phyloP scores from a whole-genome alignment of 2,329 filamentous ascomycete genomes.

The Malbranchea zuffiana region DNA sequence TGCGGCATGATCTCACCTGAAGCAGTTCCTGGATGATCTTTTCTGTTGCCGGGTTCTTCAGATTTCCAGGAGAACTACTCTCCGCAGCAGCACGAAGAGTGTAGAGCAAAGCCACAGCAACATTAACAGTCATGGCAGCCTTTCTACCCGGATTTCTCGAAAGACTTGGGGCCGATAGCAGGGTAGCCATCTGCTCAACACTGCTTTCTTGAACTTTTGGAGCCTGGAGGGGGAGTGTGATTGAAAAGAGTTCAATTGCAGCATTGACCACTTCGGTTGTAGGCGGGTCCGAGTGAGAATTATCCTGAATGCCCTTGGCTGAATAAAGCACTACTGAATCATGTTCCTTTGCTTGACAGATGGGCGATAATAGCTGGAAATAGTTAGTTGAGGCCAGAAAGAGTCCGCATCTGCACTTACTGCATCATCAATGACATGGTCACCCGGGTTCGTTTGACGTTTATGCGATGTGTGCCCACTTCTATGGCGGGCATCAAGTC shows the following conservation, averaged over 20 bases:
- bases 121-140: slow-evolving; percentile 82
- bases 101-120: slow-evolving; percentile 68
- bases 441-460: too few species aligned
- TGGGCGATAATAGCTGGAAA: slow-evolving; percentile 44
- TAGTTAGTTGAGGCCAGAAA: not conserved
- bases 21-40: slow-evolving; percentile 58
- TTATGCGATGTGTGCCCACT: too few species aligned
- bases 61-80: slow-evolving; percentile 63
- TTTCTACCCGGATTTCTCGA: slow-evolving; percentile 80
- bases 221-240: slow-evolving; percentile 78
- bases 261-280: slow-evolving; percentile 90
- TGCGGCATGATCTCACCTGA: slow-evolving; percentile 52
- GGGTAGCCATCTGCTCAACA: slow-evolving; percentile 83
- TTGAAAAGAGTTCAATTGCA: slow-evolving; percentile 84
- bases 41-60: slow-evolving; percentile 66
- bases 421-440: slow-evolving; percentile 39
- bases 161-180: slow-evolving; percentile 66
- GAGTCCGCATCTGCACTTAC: slow-evolving; percentile 22
- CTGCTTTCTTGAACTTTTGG: slow-evolving; percentile 92
- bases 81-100: slow-evolving; percentile 74
- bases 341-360: slow-evolving; percentile 76
- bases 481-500: slow-evolving; percentile 53
- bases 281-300: slow-evolving; percentile 59
- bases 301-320: slow-evolving; percentile 37
- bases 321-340: slow-evolving; percentile 73